phyloP scores from a whole-genome alignment of 2,329 filamentous ascomycete species.

The Cladosporium sp. region DNA sequence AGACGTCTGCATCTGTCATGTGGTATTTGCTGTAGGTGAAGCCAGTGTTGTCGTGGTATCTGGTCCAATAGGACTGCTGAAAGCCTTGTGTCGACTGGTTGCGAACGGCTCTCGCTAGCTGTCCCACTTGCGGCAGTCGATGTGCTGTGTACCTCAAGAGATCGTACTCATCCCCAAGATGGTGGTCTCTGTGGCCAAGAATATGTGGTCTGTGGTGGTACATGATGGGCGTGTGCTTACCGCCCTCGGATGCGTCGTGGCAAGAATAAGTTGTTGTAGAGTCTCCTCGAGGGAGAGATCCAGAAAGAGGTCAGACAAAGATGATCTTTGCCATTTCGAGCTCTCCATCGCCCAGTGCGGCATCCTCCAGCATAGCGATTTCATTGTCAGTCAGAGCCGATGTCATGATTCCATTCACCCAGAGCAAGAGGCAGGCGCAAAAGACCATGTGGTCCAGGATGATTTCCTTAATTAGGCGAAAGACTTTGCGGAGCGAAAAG shows the following conservation, averaged over 20 bases:
- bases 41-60: neutral
- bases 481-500: conserved; percentile 17
- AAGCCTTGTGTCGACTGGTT: neutral
- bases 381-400: neutral
- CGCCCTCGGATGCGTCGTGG: neutral
- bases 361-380: neutral
- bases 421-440: neutral
- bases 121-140: neutral
- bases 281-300: neutral
- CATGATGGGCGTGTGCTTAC: neutral
- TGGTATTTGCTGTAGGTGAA: neutral
- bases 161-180: neutral
- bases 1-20: neutral
- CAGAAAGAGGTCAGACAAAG: neutral
- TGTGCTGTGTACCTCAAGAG: neutral
- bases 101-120: neutral
- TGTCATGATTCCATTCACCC: conserved; percentile 7
- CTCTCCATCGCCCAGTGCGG: conserved; percentile 4
- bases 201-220: neutral
- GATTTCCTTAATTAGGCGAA: conserved; percentile 6
- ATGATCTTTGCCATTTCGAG: neutral
- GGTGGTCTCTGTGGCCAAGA: neutral
- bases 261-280: neutral
- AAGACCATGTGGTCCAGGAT: conserved; percentile 18
- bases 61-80: neutral